Evolutionary conservation across 495 filamentous ascomycete genomes (phyloP), one percentile per base, ranked within the genome.

Genomic region (Thozetella sp.): DNA sequence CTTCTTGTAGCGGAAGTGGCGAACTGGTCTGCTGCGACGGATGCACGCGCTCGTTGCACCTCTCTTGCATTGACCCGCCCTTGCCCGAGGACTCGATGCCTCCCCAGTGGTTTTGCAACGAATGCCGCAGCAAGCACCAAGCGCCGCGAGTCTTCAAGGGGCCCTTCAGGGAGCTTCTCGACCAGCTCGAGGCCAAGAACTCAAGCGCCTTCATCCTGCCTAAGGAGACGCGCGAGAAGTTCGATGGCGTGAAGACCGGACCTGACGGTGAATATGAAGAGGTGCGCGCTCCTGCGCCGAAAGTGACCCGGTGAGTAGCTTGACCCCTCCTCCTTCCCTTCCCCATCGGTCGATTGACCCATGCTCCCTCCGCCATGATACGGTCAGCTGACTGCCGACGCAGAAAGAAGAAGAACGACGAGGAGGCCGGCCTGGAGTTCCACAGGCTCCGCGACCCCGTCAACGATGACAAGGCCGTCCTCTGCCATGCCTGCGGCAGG

Each of bases 1-100:
- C 84, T 52, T 82, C 92, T 11, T 99, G 95, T 73, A 85, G 88
- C 63, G 86, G 87, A 43, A 88, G 84, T 55, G 95, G 95, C n/a
- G 81, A 88, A 54, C 78, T 99, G 24, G 77, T 98, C 58, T 97
- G 94, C 75, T 99, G 95, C 72, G 95, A 98, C 72, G 89, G 89
- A 51, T 99, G 95, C 76, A 81, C 84, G 19, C 86, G 89, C 50
- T 90, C 92, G 0, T 97, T 93, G 73, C 95, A 99, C 71, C 92
- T 93, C 67, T 78, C 78, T 48, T 99, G 95, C 70, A 78, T 93
- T 48, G 87, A 94, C 66, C 93, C 94, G 55, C 90, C 92, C 3
- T 74, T 93, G 62, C 79, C 86, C 52, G 77, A 83, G 48, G 79
- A 85, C 54, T 80, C 85, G 51, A 87, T 89, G 43, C 83, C 90